Evolutionary conservation across 2,329 filamentous ascomycete species (phyloP).

Genomic region (Laburnicola sp.): DNA sequence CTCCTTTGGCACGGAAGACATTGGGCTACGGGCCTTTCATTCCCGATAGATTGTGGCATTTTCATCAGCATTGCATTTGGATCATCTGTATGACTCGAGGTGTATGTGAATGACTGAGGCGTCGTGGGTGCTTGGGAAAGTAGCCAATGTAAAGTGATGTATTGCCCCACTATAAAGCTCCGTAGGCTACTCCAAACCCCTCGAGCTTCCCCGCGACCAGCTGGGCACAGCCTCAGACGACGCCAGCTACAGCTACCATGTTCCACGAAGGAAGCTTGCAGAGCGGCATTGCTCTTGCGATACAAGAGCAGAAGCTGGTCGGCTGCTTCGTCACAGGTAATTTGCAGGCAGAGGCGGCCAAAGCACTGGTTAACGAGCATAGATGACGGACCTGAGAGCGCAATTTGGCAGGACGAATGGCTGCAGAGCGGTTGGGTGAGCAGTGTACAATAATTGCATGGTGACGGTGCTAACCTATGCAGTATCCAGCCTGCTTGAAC

Average conservation of each 20-base stretch:
- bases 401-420: constrained; percentile 72
- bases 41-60: constrained; percentile 26
- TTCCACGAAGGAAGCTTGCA: constrained; percentile 82
- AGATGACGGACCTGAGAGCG: constrained; percentile 73
- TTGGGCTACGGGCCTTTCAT: constrained; percentile 27
- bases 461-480: constrained; percentile 5
- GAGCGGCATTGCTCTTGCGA: constrained; percentile 74
- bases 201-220: constrained; percentile 21
- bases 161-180: too few relatives aligned
- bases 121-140: too few relatives aligned
- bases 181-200: constrained; percentile 8
- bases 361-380: constrained; percentile 1
- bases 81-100: not conserved
- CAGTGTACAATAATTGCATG: not conserved
- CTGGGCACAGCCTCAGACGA: constrained; percentile 10
- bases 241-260: constrained; percentile 54
- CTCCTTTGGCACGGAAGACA: constrained; percentile 36
- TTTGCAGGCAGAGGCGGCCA: not conserved
- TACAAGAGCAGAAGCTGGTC: constrained; percentile 75
- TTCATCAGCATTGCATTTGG: constrained; percentile 23
- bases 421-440: constrained; percentile 49
- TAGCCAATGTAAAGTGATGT: too few relatives aligned
- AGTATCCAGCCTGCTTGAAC: constrained; percentile 56
- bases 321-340: constrained; percentile 81
- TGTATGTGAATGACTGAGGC: not conserved